Evolutionary conservation across 257 asterid genomes (phyloP), one percentile per base, ranked within the genome.

Genomic region (Petunia secreta): DNA sequence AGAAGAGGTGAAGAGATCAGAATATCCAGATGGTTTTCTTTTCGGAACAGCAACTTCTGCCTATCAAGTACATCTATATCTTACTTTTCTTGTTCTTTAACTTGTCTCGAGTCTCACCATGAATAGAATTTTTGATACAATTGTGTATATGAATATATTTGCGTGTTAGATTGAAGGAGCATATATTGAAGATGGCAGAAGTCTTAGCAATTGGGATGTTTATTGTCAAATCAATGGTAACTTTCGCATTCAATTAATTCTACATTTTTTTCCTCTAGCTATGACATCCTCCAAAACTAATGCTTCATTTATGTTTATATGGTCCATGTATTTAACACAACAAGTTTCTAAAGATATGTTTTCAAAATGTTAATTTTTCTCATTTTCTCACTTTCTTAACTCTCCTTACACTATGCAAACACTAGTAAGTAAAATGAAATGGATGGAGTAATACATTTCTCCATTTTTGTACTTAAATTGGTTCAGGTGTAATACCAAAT

Each of bases 401-500:
- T 25, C 25, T 25, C 25, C 25, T 25, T 25, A 25, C 25, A 0
- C 25, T 25, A 25, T 25, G 25, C 25, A 25, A 25, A 2, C 10
- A 50, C 55, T 7, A 50, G 8, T 13, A 50, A 6, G 9, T 48
- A 48, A 48, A 48, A 48, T 50, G 55, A 50, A 50, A 13, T 13
- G 8, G 55, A 2, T 3, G 8, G 55, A 50, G 55, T 50, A 50
- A 10, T 8, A 50, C 55, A 50, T 50, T 50, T 50, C 25, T 25
- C 25, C 25, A 25, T 25, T 25, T 25, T 25, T 25, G 25, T 25
- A 25, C 13, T 59, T 59, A 37, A 44, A 54, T 52, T 54, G n/a
- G 62, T 54, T 80, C 67, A 87, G 91, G 87, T 36, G 78, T 80
- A 52, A 80, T 84, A 65, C n/a, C 2, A 38, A 78, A 85, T 87